Evolutionary conservation across 2,329 filamentous ascomycete genomes (phyloP).

Genomic region (Stachybotrys echinatus): DNA sequence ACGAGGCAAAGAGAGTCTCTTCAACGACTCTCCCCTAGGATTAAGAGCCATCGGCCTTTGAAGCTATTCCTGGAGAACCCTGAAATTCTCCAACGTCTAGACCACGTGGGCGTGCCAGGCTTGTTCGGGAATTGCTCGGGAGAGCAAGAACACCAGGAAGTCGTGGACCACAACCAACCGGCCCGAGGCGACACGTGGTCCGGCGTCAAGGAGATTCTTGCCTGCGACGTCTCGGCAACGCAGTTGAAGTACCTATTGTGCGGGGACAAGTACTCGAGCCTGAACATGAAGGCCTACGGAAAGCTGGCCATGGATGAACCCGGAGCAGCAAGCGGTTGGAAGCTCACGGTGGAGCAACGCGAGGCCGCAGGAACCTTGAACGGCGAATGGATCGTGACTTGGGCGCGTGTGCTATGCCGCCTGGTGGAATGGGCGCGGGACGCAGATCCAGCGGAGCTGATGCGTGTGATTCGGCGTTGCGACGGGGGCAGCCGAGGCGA

Average conservation of each 20-base stretch:
- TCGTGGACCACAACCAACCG: neutral
- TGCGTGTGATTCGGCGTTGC: conserved; percentile 12
- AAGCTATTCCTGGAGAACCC: neutral
- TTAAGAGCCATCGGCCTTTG: neutral
- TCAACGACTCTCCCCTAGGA: neutral
- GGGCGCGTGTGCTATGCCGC: conserved; percentile 26
- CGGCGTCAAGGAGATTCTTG: conserved; percentile 15
- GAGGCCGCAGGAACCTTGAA: conserved; percentile 28
- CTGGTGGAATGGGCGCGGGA: conserved; percentile 20
- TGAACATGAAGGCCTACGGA: conserved; percentile 16
- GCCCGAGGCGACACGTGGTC: conserved; percentile 12
- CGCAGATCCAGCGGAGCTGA: conserved; percentile 20
- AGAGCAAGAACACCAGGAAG: neutral
- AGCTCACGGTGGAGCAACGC: conserved; percentile 29
- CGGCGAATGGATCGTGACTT: conserved; percentile 24
- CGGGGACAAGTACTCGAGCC: conserved; percentile 14
- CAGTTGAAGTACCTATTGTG: conserved; percentile 13
- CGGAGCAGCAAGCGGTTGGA: neutral
- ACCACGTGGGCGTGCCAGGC: neutral
- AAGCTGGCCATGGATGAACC: neutral
- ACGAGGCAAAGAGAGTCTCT: neutral
- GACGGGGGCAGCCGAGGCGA: conserved; percentile 11
- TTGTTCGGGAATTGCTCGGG: neutral
- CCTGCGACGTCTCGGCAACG: conserved; percentile 14
- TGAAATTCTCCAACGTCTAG: neutral